A percentile compares a stretch with the other conserved stretches of the same genome.
phyloP scores from a whole-genome alignment of 1,139 yeast genomes.

The Pichia kudriavzevii region DNA sequence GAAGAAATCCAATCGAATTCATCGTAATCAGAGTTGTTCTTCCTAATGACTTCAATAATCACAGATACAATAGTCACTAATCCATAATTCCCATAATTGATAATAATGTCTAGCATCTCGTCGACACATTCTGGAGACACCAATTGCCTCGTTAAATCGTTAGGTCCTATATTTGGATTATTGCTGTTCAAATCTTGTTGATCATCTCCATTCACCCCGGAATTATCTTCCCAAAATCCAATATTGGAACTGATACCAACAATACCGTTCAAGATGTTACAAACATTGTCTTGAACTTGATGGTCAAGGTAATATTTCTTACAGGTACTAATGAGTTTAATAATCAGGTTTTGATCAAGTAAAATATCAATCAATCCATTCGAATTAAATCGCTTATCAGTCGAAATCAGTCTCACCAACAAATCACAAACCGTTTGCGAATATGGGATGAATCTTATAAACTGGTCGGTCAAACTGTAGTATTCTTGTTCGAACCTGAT shows the following conservation, averaged over 20 bases:
- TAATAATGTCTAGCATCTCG: conserved; percentile 65
- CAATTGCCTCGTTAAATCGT: conserved; percentile 84
- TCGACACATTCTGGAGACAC: conserved; percentile 64
- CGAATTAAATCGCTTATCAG: conserved; percentile 69
- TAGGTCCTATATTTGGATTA: conserved; percentile 93
- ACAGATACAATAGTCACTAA: conserved; percentile 94
- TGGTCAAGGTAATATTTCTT: conserved; percentile 24
- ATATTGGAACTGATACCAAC: conserved; percentile 30
- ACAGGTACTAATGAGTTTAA: conserved; percentile 25
- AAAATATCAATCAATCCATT: conserved; percentile 67
- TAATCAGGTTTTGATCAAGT: conserved; percentile 55
- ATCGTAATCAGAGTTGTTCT: conserved; percentile 93
- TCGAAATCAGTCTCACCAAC: conserved; percentile 60
- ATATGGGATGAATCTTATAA: conserved; percentile 57
- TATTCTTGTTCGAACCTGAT: conserved; percentile 34
- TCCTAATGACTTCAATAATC: conserved; percentile 87
- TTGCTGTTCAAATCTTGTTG: conserved; percentile 28
- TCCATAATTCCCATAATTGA: conserved; percentile 75
- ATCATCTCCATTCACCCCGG: conserved; percentile 19
- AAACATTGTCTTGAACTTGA: conserved; percentile 28
- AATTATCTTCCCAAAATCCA: conserved; percentile 30
- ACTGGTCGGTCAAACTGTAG: conserved; percentile 55
- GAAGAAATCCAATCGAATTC: conserved; percentile 29
- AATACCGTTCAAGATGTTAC: conserved; percentile 27
- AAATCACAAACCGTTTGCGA: conserved; percentile 81